Conservation (phyloP, 305 asterid species). For the Fraxinus xanthoxyloides region DNA sequence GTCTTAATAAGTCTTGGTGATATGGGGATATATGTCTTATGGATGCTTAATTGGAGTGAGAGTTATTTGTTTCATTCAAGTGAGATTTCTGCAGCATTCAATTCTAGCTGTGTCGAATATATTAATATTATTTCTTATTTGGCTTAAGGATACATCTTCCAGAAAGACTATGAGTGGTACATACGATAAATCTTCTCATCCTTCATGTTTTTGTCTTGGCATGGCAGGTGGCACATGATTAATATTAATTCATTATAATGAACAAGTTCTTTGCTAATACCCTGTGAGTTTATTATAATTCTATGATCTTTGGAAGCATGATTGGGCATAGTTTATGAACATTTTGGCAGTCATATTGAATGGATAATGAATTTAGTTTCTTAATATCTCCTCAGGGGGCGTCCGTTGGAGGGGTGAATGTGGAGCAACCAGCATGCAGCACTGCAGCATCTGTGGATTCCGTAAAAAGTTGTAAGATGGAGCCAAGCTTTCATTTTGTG, state of each 20-base stretch:
- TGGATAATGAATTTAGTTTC: conserved; percentile 5
- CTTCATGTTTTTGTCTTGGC: not conserved
- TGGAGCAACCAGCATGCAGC: conserved; percentile 57
- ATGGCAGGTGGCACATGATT: not conserved
- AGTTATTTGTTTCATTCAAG: not conserved
- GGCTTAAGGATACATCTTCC: not conserved
- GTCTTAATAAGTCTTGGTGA: not conserved
- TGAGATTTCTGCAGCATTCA: not conserved
- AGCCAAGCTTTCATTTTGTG: conserved; percentile 45
- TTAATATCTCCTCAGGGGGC: conserved; percentile 35
- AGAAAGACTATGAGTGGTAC: not conserved
- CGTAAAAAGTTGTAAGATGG: conserved; percentile 54
- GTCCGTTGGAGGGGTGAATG: conserved; percentile 33
- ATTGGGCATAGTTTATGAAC: not conserved
- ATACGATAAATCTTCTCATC: not conserved
- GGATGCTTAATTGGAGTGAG: not conserved
- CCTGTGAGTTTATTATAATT: not conserved
- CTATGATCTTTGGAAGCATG: not conserved
- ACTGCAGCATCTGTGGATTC: conserved; percentile 66
- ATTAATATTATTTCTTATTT: not conserved
- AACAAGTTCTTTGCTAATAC: not conserved
- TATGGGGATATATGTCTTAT: not conserved
- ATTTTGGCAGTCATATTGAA: not conserved
- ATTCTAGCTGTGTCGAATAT: not conserved
- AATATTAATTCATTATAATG: not conserved